Evolutionary conservation across 2,329 filamentous ascomycete species (phyloP).

Genomic region (Ceratocystis colombiana): DNA sequence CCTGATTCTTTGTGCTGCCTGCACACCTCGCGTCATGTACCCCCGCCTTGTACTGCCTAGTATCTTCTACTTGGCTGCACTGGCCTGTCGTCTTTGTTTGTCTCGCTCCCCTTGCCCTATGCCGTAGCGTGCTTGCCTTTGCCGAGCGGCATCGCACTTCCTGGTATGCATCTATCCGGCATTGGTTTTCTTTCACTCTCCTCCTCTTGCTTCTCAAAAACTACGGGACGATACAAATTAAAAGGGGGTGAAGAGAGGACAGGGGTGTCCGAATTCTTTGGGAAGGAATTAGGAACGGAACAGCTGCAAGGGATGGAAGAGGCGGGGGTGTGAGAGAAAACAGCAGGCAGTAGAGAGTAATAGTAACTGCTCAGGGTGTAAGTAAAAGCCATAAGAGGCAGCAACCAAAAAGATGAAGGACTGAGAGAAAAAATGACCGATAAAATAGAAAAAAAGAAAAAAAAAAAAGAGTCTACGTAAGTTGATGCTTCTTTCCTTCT

Average conservation of each 20-base stretch:
- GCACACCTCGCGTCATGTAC: neutral
- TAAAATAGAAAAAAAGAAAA: neutral
- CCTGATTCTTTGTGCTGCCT: neutral
- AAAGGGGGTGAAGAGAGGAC: neutral
- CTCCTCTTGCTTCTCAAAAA: neutral
- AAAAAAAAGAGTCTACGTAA: neutral
- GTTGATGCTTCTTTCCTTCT: slow-evolving; percentile 7
- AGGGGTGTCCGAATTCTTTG: neutral
- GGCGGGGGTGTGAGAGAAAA: neutral
- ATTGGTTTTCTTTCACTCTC: neutral
- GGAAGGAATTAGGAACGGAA: slow-evolving; percentile 1
- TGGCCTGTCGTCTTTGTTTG: neutral
- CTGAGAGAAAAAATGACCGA: neutral
- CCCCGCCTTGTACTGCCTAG: neutral
- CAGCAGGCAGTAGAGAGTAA: neutral
- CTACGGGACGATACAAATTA: neutral
- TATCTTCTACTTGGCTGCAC: neutral
- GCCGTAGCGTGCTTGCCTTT: neutral
- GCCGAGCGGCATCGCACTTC: neutral
- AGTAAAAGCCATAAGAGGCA: neutral
- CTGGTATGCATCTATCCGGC: neutral
- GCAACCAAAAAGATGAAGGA: neutral
- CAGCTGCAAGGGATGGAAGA: neutral
- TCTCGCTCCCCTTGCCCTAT: neutral
- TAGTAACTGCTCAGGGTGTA: neutral